Conservation (phyloP, 225 moss, liverwort and hornwort genomes). For the Thuidium tamariscinum region DNA sequence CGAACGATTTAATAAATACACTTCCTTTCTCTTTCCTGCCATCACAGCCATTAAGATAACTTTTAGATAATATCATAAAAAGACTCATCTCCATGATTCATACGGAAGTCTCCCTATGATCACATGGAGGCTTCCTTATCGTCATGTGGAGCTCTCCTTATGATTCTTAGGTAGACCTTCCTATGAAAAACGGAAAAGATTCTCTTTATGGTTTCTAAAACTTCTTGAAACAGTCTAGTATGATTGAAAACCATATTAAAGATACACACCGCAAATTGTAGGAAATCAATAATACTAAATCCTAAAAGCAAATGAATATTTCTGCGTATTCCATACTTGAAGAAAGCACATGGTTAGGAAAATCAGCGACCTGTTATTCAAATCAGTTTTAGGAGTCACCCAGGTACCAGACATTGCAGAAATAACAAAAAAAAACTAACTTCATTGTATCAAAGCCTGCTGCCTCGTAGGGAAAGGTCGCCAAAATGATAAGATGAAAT, state of each 20-base stretch:
- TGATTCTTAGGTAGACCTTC: neutral
- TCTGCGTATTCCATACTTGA: neutral
- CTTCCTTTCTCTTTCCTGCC: conserved; percentile 10
- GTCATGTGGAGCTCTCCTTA: neutral
- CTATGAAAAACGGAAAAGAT: neutral
- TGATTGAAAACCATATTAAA: neutral
- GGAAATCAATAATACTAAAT: neutral
- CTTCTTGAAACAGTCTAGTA: neutral
- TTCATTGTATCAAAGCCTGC: neutral
- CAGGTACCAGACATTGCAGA: neutral
- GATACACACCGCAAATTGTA: neutral
- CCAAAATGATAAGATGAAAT: neutral
- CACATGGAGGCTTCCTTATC: neutral
- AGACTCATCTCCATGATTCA: neutral
- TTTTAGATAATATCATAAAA: neutral
- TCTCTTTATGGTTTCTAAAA: neutral
- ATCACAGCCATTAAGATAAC: neutral
- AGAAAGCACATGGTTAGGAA: neutral
- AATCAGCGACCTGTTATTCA: neutral
- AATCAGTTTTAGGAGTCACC: neutral
- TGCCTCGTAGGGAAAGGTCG: neutral
- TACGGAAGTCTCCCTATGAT: neutral
- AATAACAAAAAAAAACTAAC: neutral
- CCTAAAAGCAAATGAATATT: neutral
- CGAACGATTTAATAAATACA: conserved; percentile 10